phyloP scores from a whole-genome alignment of 108 stramenopile genomes.

The Fistulifera solaris region DNA sequence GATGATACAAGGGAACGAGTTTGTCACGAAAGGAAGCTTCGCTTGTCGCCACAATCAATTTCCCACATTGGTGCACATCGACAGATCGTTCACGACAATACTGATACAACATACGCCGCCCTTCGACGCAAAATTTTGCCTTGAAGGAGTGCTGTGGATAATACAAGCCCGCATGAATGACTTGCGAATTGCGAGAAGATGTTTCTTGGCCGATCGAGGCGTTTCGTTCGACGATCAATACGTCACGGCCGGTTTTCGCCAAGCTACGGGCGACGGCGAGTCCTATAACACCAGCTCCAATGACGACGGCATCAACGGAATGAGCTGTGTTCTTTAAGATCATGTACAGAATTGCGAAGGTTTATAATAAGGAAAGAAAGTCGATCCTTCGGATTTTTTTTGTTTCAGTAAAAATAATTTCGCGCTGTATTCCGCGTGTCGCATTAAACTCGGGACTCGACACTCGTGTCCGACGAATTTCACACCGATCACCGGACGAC shows the following conservation, averaged over 20 bases:
- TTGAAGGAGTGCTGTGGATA: constrained; percentile 55
- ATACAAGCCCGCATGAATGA: constrained; percentile 85
- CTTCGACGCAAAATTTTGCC: constrained; percentile 66
- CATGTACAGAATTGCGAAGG: neutral
- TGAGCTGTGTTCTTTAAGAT: too few species aligned
- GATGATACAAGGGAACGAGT: constrained; percentile 6
- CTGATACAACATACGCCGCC: constrained; percentile 60
- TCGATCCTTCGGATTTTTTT: too few species aligned
- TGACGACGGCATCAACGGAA: constrained; percentile 57
- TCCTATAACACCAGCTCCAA: constrained; percentile 80
- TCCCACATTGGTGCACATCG: constrained; percentile 45
- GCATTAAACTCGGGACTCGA: too few species aligned
- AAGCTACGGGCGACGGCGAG: constrained; percentile 58
- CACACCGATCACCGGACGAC: too few species aligned
- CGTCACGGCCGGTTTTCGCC: constrained; percentile 48
- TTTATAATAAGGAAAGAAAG: neutral
- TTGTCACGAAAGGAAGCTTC: constrained; percentile 21
- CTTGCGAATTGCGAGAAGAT: constrained; percentile 75
- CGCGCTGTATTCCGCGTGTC: too few species aligned
- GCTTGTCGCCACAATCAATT: constrained; percentile 67
- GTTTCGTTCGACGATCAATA: constrained; percentile 59
- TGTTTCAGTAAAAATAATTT: too few species aligned
- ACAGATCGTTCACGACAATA: constrained; percentile 53
- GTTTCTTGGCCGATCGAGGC: constrained; percentile 45
- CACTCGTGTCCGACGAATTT: too few species aligned